Evolutionary conservation across 768 basidiomycete species (phyloP), one percentile per base, ranked within the genome.

Genomic region (Cyclocybe cylindracea): DNA sequence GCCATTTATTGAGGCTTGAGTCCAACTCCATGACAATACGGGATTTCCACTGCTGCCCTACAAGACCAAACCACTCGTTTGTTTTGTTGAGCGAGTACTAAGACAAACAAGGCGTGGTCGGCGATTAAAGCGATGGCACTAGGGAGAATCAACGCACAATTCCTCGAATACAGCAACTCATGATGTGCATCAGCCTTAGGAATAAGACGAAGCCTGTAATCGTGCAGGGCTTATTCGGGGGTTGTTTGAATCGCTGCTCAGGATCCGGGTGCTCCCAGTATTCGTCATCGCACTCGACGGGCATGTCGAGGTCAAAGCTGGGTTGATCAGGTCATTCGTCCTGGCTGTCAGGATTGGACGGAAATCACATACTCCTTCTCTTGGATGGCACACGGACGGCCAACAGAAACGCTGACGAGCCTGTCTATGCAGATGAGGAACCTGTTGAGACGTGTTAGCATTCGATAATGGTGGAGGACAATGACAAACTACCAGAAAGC

Each of bases 61-160:
- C 78, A 54, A 84, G 81, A 11, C 86, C 87, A 5, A 88, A 73
- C 1, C 82, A 65, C 5, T 82, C 68, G 59, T 87, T 86, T 0
- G 83, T 82, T 60, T 86, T 87, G 63, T 87, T 89, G 58, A 91
- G 89, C 14, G 90, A 86, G 64, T 93, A 94, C 89, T 91, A 48
- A 24, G 24, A 34, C 18, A 16, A 39, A 3, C 11, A 31, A 4
- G 35, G 36, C 35, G 47, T 10, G 9, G n/a, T 7, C 29, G 11
- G 16, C 32, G 37, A 10, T 19, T 11, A 1, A 48, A 1, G 8
- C 35, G 10, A 13, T 5, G 13, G n/a, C 10, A 36, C 14, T 16
- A 44, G 18, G n/a, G n/a, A 10, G 33, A 38, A 38, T 13, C 2
- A 29, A 68, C 83, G 52, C 61, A 84, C 85, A 42, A 89, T 81